Conservation (phyloP, 495 filamentous ascomycete species). For the Sabuloglossum arenarium region DNA sequence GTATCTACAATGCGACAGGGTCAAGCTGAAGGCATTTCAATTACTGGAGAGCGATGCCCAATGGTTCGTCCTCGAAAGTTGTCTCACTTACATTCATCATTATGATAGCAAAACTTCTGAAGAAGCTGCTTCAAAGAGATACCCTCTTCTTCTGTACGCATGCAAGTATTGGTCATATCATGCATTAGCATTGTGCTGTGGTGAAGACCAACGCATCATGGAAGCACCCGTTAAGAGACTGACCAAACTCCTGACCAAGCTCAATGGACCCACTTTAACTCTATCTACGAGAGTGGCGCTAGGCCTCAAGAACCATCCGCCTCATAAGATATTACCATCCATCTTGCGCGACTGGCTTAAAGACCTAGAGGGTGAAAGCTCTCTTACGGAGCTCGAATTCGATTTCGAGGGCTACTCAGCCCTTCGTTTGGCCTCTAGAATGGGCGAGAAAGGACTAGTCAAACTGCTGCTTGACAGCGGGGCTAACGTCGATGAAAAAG, state of each 20-base stretch:
- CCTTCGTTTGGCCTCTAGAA: background rate
- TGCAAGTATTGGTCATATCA: background rate
- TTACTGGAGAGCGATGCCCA: background rate
- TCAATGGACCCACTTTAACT: background rate
- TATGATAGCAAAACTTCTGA: background rate
- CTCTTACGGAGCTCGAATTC: background rate
- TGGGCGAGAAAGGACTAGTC: background rate
- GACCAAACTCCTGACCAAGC: background rate
- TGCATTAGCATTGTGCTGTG: background rate
- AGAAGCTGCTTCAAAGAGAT: background rate
- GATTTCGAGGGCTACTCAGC: background rate
- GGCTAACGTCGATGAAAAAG: background rate
- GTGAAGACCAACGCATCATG: background rate
- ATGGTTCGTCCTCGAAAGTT: background rate
- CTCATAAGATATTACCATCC: background rate
- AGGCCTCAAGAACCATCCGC: background rate
- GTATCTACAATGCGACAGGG: slow-evolving; percentile 7
- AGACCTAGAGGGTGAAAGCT: background rate
- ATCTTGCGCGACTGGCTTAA: background rate
- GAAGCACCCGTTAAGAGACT: background rate
- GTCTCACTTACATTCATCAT: background rate
- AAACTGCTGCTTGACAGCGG: slow-evolving; percentile 1
- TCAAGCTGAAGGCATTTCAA: background rate
- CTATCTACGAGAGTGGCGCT: background rate
- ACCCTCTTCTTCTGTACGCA: background rate